A percentile compares a stretch with the other conserved stretches of the same genome.
These are phyloP conservation scores for Lotmaria passim DNA, from an alignment of 208 protist species.

Conservation along the genomic window DNA sequence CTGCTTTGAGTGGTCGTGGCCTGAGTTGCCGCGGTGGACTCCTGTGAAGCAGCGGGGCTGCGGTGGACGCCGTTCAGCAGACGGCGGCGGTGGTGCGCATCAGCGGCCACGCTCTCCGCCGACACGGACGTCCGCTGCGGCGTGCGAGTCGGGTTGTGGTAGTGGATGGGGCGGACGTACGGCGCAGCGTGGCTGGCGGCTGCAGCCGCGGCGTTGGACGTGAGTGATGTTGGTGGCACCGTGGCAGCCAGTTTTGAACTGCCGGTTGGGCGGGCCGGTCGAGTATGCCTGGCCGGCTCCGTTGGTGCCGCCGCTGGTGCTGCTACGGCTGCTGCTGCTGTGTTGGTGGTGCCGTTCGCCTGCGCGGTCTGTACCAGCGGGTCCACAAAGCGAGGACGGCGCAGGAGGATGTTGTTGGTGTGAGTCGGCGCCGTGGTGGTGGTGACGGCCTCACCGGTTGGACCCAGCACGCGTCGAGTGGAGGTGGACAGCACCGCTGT, in stretches of 20 bases:
- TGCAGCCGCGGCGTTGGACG: neutral
- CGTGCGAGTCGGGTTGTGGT: neutral
- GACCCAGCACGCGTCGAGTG: neutral
- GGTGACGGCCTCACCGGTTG: neutral
- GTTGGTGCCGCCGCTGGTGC: neutral
- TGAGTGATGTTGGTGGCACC: neutral
- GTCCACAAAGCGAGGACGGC: conserved; percentile 19
- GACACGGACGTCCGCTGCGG: conserved; percentile 7
- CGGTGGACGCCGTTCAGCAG: conserved; percentile 5
- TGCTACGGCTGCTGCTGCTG: neutral
- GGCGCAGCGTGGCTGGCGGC: conserved; percentile 8
- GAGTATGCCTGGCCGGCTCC: neutral
- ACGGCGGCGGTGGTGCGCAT: conserved; percentile 14
- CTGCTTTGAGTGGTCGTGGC: neutral
- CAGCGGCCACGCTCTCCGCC: neutral
- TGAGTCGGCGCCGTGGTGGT: neutral
- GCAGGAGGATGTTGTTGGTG: conserved; percentile 8
- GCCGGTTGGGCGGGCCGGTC: neutral
- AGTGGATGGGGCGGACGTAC: conserved; percentile 7
- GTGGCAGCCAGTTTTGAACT: conserved; percentile 4
- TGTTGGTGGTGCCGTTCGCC: neutral
- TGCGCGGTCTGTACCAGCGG: neutral
- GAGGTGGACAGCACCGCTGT: conserved; percentile 6
- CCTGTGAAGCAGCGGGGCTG: neutral
- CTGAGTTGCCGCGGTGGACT: neutral